phyloP scores from a whole-genome alignment of 345 rosid species.

The Salix koriyanagi region DNA sequence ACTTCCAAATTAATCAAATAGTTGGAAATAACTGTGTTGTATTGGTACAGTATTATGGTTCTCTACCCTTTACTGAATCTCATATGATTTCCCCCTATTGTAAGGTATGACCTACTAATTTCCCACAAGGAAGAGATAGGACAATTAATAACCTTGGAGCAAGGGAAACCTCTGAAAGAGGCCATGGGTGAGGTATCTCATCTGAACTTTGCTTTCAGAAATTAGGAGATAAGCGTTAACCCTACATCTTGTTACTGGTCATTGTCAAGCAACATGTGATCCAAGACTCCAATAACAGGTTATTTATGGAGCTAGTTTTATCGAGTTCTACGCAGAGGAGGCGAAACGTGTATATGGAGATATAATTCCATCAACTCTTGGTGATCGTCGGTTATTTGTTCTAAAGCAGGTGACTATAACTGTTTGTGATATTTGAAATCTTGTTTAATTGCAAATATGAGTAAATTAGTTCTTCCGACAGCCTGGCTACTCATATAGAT shows the following conservation, averaged over 20 bases:
- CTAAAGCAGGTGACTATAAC: slow-evolving; percentile 63
- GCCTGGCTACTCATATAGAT: not conserved
- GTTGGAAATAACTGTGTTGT: not conserved
- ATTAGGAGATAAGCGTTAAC: slow-evolving; percentile 21
- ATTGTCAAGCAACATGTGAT: slow-evolving; percentile 9
- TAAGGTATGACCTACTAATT: slow-evolving; percentile 77
- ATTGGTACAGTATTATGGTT: not conserved
- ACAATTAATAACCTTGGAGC: slow-evolving; percentile 88
- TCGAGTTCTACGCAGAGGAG: slow-evolving; percentile 92
- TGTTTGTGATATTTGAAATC: not conserved
- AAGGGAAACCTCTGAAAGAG: slow-evolving; percentile 92
- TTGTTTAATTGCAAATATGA: not conserved
- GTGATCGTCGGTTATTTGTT: slow-evolving; percentile 81
- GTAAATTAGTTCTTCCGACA: not conserved
- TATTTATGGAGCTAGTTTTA: slow-evolving; percentile 78
- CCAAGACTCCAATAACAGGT: slow-evolving; percentile 50
- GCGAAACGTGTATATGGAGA: slow-evolving; percentile 94
- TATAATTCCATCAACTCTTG: slow-evolving; percentile 70
- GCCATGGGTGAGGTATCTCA: slow-evolving; percentile 81
- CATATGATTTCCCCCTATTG: slow-evolving; percentile 14
- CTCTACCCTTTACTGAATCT: not conserved
- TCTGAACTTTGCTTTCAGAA: slow-evolving; percentile 17
- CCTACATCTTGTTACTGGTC: not conserved
- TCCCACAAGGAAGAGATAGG: slow-evolving; percentile 91
- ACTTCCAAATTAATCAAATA: not conserved